Base-by-base conservation (phyloP, 768 basidiomycete species). In the Mycena amicta region DNA sequence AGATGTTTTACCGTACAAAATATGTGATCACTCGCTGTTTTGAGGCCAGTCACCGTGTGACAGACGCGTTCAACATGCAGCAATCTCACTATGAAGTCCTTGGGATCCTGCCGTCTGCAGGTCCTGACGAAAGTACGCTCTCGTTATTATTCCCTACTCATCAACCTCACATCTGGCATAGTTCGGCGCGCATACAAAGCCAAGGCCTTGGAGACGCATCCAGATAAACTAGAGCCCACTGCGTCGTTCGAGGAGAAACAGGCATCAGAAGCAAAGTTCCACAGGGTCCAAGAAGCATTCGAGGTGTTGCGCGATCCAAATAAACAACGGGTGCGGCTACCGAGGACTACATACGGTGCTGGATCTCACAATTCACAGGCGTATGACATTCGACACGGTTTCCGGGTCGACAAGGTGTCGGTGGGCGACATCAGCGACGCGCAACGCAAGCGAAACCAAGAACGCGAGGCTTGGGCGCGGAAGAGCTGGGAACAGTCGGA, bases 181-280 rank as follows among this genome's bases (percentile, higher is more conserved):
- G 88, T 90, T 56, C 83, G 86, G 51, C 84, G 77, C 64, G 87
- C 86, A 2, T 90, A 89, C 70, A 85, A 82, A 66, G 81, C 80
- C 60, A 84, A 81, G 64, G 87, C 83, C 11, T 75, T 90, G 26
- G 85, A 87, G 68, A 89, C 89, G 1, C 88, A 90, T 67, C 88
- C 88, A 11, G 88, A 90, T 64, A 89, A 88, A 28, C n/a, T n/a
- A n/a, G n/a, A n/a, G n/a, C n/a, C n/a, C n/a, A n/a, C n/a, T n/a
- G 82, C 83, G 6, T 80, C 73, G 41, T 78, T 80, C 43, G 71
- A 76, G 56, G 81, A 83, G 58, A 84, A 81, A 66, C 76, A 79
- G 55, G 74, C 67, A 20, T 83, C 87, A 6, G 82, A 83, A 65
- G 77, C 78, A 37, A 80, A 78, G 60, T 90, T 90, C 63, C 85